Base-by-base conservation (phyloP, 805 yeast genomes). In the Metschnikowia amazonensis region DNA sequence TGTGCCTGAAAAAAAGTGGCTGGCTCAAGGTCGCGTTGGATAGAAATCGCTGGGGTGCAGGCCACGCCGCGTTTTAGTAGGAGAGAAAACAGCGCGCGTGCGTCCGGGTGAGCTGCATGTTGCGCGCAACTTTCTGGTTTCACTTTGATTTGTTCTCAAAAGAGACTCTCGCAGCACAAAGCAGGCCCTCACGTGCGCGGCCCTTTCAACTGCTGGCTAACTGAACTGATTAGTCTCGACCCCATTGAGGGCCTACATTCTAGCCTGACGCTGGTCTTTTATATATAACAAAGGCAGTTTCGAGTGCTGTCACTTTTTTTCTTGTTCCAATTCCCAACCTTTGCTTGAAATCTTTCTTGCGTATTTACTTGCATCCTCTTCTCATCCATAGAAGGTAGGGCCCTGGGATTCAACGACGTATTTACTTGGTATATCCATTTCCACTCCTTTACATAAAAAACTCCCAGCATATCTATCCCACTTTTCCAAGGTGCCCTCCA, bases 1-100 rank as follows among this genome's bases (percentile, higher is more conserved):
- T 18, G 40, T 36, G 40, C 31, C 40, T 28, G 32, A 29, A 27
- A 14, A 21, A 37, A 39, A 31, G 42, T 39, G 42, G 42, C 42
- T 30, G 35, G 36, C 29, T 39, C 31, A 32, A 13, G 31, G 25
- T 16, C 32, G 23, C 41, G 30, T 34, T 34, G 25, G 35, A 18
- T 17, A 18, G 24, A 18, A 9, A 29, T 37, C 25, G 34, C 18
- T 17, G 21, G 20, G 42, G 29, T 39, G 42, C 42, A 39, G 36
- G 36, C 29, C n/a, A 31, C 30, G 42, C 29, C 42, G 29, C 42
- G 35, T 21, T 39, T 39, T 21, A 18, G 32, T 21, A 20, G 42
- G 29, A 39, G 13, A 10, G n/a, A 18, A 18, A n/a, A 33, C 20
- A 29, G 41, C 33, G 41, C 33, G 33, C 5, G 24, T 21, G 35